Evolutionary conservation across 257 asterid species (phyloP).

Genomic region (Oldenlandia corymbosa): DNA sequence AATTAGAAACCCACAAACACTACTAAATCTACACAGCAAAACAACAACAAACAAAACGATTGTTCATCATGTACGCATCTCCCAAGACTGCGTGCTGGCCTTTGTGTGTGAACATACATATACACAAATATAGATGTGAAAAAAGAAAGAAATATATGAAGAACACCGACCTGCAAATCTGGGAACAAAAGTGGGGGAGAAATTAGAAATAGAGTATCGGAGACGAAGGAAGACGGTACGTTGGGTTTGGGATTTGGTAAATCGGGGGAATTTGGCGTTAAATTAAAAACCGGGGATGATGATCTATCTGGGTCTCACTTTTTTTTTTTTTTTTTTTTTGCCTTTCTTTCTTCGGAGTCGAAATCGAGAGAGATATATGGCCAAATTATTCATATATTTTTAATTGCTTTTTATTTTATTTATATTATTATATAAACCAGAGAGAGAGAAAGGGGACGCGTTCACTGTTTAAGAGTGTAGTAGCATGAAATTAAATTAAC

Average conservation of each 20-base stretch:
- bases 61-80: background rate
- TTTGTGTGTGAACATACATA: background rate
- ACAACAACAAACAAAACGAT: background rate
- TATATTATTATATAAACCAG: background rate
- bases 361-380: constrained; percentile 39
- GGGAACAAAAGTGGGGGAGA: constrained; percentile 2
- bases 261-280: constrained; percentile 19
- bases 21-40: background rate
- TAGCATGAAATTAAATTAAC: constrained; percentile 13
- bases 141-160: background rate
- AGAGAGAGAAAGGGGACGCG: constrained; percentile 13
- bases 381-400: background rate
- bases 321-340: background rate
- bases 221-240: constrained; percentile 12
- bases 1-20: constrained; percentile 14
- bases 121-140: background rate
- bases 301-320: constrained; percentile 15
- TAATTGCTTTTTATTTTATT: too few species aligned
- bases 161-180: constrained; percentile 21
- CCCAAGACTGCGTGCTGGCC: background rate
- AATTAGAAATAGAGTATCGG: background rate
- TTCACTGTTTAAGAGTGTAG: too few species aligned
- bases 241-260: constrained; percentile 15
- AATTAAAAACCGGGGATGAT: constrained; percentile 9
- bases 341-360: constrained; percentile 40